Base-by-base conservation (phyloP, 495 filamentous ascomycete genomes). In the Aspergillus affinis region DNA sequence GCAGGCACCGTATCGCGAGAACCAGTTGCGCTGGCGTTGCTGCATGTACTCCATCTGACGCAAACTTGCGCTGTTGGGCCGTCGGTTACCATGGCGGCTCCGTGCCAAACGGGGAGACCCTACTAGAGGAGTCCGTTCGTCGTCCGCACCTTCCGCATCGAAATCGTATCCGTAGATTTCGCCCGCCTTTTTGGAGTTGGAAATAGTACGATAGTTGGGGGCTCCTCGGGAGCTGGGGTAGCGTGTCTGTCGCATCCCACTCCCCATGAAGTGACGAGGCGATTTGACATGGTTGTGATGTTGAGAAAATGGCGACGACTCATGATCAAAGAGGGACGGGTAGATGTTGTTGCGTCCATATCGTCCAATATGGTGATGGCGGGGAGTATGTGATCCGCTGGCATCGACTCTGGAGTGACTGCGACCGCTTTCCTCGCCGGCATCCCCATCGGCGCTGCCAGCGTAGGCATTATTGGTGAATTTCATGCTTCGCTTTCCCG, bases 401-500 rank as follows among this genome's bases (percentile, higher is more conserved):
- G 86, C 87, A 46, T 79, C 79, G n/a, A 71, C 67, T 48, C 75
- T 72, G n/a, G 71, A 64, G 63, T 80, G 84, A 63, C 82, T 85
- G 54, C 84, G 82, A 57, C 83, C 85, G 65, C 84, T 84, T 62
- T 88, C 86, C 6, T 92, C 88, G 23, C 78, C 79, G n/a, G 69
- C 72, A 13, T 85, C 80, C 36, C 81, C 82, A 54, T 91, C 88
- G 45, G 82, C 79, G 56, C 76, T 83, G 63, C 74, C 80, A 59
- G 78, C 82, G 71, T 86, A 89, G 44, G 87, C 86, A 58, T 90
- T 90, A 72, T 90, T 95, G n/a, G 90, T 89, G 66, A 98, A 98
- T 67, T 98, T 98, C 94, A 98, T 98, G 74, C 89, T 96, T 72
- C 90, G 90, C 78, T 97, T 97, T 60, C 88, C 85, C 7, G 84